phyloP scores from a whole-genome alignment of 495 filamentous ascomycete genomes.

The Melanomma pulvis-pyrius region DNA sequence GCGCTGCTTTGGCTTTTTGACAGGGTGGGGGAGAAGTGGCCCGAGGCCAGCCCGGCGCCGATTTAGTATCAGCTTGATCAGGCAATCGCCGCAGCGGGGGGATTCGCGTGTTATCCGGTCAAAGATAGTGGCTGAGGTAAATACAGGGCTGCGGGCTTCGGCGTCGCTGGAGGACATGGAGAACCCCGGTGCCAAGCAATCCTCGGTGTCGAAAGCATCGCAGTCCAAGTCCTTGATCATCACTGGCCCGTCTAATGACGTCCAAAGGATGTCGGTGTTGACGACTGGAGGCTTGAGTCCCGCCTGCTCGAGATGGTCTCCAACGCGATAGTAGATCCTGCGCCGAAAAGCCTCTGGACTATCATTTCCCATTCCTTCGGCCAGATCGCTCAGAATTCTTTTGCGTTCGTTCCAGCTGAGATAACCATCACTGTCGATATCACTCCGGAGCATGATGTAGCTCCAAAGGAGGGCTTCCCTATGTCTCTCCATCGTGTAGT shows the following conservation, averaged over 20 bases:
- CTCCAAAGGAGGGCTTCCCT: slow-evolving; percentile 51
- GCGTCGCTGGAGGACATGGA: slow-evolving; percentile 44
- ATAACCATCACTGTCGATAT: slow-evolving; percentile 47
- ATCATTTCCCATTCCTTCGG: slow-evolving; percentile 45
- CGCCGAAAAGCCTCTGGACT: slow-evolving; percentile 40
- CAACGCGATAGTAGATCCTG: slow-evolving; percentile 46
- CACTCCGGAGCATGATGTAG: slow-evolving; percentile 48
- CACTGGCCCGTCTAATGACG: slow-evolving; percentile 48
- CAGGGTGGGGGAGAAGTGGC: slow-evolving; percentile 42
- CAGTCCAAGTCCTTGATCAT: slow-evolving; percentile 49
- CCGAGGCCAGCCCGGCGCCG: slow-evolving; percentile 41
- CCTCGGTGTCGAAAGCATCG: slow-evolving; percentile 46
- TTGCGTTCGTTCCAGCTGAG: slow-evolving; percentile 47
- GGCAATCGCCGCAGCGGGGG: slow-evolving; percentile 49
- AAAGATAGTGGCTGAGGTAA: slow-evolving; percentile 47
- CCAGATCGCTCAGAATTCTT: slow-evolving; percentile 42
- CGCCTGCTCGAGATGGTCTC: slow-evolving; percentile 42
- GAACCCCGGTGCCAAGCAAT: slow-evolving; percentile 50
- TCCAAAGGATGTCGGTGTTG: slow-evolving; percentile 50
- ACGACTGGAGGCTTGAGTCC: slow-evolving; percentile 48
- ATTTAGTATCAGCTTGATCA: slow-evolving; percentile 48
- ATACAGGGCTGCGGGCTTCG: slow-evolving; percentile 43
- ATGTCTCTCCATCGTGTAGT: slow-evolving; percentile 52
- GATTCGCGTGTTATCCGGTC: slow-evolving; percentile 45
- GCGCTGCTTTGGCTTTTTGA: slow-evolving; percentile 39